Percentiles rank a stretch among this genome's conserved stretches.
These are phyloP conservation scores for Agrostemma githago DNA, from an alignment of 148 eudicot species.

Conservation along the genomic window DNA sequence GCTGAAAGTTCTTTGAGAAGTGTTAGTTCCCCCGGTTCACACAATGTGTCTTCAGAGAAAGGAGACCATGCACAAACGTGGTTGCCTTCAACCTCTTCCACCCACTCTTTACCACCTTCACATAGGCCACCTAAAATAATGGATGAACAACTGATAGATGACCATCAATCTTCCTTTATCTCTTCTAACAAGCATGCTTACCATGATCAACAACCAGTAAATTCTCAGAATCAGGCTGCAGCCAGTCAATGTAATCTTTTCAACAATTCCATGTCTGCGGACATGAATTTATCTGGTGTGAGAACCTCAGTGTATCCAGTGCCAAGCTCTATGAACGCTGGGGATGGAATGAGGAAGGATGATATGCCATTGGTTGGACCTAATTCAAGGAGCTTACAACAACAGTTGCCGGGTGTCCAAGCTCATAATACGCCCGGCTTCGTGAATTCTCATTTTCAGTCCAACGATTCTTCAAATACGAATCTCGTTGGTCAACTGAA, in stretches of 20 bases:
- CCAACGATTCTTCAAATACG: slow-evolving; percentile 41
- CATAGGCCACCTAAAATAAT: slow-evolving; percentile 32
- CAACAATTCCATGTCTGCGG: slow-evolving; percentile 29
- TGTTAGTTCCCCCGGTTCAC: slow-evolving; percentile 33
- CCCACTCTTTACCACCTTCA: slow-evolving; percentile 41
- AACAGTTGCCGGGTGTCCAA: slow-evolving; percentile 36
- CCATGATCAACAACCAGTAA: slow-evolving; percentile 31
- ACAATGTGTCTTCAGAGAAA: slow-evolving; percentile 30
- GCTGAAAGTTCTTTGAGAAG: slow-evolving; percentile 41
- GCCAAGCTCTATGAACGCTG: slow-evolving; percentile 28
- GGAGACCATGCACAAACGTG: slow-evolving; percentile 40
- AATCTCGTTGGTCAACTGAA: slow-evolving; percentile 31
- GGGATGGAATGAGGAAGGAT: slow-evolving; percentile 38
- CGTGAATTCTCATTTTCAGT: slow-evolving; percentile 35
- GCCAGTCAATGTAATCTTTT: slow-evolving; percentile 24
- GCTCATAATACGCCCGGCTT: slow-evolving; percentile 29
- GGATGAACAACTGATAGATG: slow-evolving; percentile 34
- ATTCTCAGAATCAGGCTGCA: slow-evolving; percentile 20
- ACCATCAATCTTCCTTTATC: slow-evolving; percentile 30
- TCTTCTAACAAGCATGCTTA: slow-evolving; percentile 34
- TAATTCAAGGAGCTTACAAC: slow-evolving; percentile 36
- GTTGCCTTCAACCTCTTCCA: slow-evolving; percentile 37
- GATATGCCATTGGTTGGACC: slow-evolving; percentile 31
- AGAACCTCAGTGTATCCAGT: slow-evolving; percentile 33
- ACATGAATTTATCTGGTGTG: slow-evolving; percentile 29